Evolutionary conservation across 371 early-diverging fungal species (phyloP).

Genomic region (Batkoa obscura): DNA sequence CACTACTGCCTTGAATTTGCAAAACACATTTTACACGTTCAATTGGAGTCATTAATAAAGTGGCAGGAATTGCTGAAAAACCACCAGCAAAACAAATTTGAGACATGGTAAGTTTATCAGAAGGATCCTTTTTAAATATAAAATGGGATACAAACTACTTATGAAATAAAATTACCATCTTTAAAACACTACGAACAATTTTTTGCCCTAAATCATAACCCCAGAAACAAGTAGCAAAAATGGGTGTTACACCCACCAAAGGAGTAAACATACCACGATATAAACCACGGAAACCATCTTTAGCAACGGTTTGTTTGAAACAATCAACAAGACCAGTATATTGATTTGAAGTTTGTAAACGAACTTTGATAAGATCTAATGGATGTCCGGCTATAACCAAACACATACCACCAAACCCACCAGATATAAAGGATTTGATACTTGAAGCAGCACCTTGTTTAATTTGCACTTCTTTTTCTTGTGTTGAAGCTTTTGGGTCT

Average conservation of each 20-base stretch:
- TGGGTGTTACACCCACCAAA: slow-evolving; percentile 81
- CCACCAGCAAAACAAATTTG: slow-evolving; percentile 86
- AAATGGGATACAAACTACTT: neutral
- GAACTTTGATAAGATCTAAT: slow-evolving; percentile 72
- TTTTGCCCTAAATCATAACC: slow-evolving; percentile 46
- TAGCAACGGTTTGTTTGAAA: slow-evolving; percentile 67
- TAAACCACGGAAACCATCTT: slow-evolving; percentile 75
- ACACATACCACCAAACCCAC: slow-evolving; percentile 77
- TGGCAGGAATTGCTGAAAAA: slow-evolving; percentile 89
- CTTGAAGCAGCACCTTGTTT: neutral
- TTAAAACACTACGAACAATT: neutral
- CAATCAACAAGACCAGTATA: slow-evolving; percentile 81
- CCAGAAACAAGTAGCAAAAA: slow-evolving; percentile 89
- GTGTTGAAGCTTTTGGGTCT: neutral
- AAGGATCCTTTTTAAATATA: neutral
- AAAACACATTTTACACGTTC: slow-evolving; percentile 91
- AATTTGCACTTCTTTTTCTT: neutral
- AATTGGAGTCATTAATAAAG: slow-evolving; percentile 79
- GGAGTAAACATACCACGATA: slow-evolving; percentile 92
- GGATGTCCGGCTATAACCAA: slow-evolving; percentile 51
- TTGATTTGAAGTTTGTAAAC: slow-evolving; percentile 74
- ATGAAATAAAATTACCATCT: neutral
- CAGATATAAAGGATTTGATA: slow-evolving; percentile 84
- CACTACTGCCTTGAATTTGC: slow-evolving; percentile 40
- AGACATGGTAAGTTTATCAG: slow-evolving; percentile 29